These are phyloP conservation scores for Paspalum notatum DNA, from an alignment of 176 grass and related monocot genomes.

Conservation along the genomic window DNA sequence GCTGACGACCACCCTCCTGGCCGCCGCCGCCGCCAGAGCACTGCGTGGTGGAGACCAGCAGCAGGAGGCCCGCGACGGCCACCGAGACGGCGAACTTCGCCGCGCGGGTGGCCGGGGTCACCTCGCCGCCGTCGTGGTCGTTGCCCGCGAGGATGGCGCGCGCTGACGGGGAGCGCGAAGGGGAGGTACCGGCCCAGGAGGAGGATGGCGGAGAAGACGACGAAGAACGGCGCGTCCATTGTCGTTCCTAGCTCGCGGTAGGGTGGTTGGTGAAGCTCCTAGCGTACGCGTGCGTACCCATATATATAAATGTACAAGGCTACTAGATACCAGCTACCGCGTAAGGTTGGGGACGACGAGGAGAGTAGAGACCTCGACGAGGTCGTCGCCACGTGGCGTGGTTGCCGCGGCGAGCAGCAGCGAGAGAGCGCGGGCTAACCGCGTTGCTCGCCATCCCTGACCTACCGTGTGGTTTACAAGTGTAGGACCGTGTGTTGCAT, in stretches of 20 bases:
- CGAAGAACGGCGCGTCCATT: conserved; percentile 34
- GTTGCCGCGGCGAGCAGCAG: background rate
- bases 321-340: too few relatives aligned
- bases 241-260: background rate
- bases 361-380: background rate
- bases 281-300: too few relatives aligned
- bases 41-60: background rate
- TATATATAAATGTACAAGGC: too few relatives aligned
- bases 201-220: conserved; percentile 11
- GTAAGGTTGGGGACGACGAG: background rate
- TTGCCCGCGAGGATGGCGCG: background rate
- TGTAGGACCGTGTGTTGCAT: too few relatives aligned
- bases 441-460: too few relatives aligned
- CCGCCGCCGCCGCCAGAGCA: background rate
- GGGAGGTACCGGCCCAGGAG: conserved; percentile 16
- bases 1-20: background rate
- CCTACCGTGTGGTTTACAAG: too few relatives aligned
- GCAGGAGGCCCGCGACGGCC: conserved; percentile 18
- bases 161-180: background rate
- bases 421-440: background rate
- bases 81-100: conserved; percentile 21
- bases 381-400: background rate
- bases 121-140: background rate
- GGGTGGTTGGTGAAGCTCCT: background rate
- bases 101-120: background rate